Base-by-base conservation (phyloP, 2,329 filamentous ascomycete species). In the Xylaria multiplex region DNA sequence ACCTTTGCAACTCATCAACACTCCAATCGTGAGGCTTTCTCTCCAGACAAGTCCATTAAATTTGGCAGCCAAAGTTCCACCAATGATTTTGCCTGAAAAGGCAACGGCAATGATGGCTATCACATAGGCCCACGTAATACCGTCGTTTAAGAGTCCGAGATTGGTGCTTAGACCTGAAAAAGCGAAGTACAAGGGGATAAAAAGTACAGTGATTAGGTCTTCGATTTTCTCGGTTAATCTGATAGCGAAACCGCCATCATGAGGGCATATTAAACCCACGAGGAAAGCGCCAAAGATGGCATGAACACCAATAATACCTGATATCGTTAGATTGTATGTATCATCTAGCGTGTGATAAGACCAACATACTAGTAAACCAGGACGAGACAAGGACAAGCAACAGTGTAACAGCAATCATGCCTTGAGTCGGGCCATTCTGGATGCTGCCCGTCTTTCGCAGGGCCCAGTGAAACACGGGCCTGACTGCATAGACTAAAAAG, bases 1-100 rank as follows among this genome's bases (percentile, higher is more conserved):
- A 73, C 95, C 95, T 79, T 98, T 98, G 79, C 95, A 98, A 79
- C 93, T 97, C 95, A 98, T 98, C 73, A 97, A 80, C 16, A 90
- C 88, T 14, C 95, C 95, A 71, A 98, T 96, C 1, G 93, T 88
- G 37, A 96, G 87, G 64, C 91, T 94, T 77, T 98, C 95, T 65
- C 94, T 87, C 95, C 95, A 98, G 1, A 96, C 85, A 57, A 97
- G 83, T 30, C 91, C 93, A 72, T 88, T 92, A 2, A 88, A 75
- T 42, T 88, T 87, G 0, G 95, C 93, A 7, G 94, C 93, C 1
- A 96, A 65, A 0, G 93, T 90, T 19, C 93, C 93, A 48, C 94
- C 95, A 13, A 90, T 82, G 58, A 98, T 91, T 78, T 98, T 98
- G 55, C 90, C 93, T 24, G 88, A 81, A 74, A 97, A 96, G 1